Percentiles rank a stretch among this genome's conserved stretches.
These are phyloP conservation scores for Aspergillus sergii DNA, from an alignment of 2,329 filamentous ascomycete genomes.

Conservation along the genomic window DNA sequence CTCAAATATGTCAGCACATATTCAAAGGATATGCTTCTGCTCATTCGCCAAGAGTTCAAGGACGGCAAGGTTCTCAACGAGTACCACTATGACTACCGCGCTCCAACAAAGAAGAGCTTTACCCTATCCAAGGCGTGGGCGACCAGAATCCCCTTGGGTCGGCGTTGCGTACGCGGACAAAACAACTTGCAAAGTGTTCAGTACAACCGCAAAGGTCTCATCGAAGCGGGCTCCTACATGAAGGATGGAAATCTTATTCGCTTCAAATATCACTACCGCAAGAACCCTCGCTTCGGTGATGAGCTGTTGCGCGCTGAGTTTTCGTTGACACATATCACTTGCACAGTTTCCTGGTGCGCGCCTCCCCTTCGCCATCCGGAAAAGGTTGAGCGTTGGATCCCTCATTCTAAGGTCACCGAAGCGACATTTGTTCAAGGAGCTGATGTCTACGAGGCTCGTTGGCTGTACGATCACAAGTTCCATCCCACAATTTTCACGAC, in stretches of 20 bases:
- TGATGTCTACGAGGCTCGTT: slow-evolving; percentile 56
- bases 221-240: slow-evolving; percentile 57
- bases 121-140: slow-evolving; percentile 28
- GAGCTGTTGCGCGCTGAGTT: slow-evolving; percentile 60
- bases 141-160: slow-evolving; percentile 46
- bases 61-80: slow-evolving; percentile 47
- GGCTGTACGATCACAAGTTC: slow-evolving; percentile 53
- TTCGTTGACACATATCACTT: slow-evolving; percentile 55
- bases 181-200: slow-evolving; percentile 51
- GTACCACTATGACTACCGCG: slow-evolving; percentile 53
- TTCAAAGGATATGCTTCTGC: slow-evolving; percentile 49
- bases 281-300: slow-evolving; percentile 56
- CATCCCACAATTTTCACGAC: slow-evolving; percentile 51
- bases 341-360: slow-evolving; percentile 58
- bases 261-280: slow-evolving; percentile 59
- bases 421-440: slow-evolving; percentile 57
- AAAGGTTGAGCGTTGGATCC: slow-evolving; percentile 58
- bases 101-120: slow-evolving; percentile 27
- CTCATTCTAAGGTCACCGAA: slow-evolving; percentile 57
- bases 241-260: slow-evolving; percentile 55
- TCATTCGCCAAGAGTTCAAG: slow-evolving; percentile 49
- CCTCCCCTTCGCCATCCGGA: slow-evolving; percentile 54
- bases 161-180: slow-evolving; percentile 51
- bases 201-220: slow-evolving; percentile 57
- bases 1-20: slow-evolving; percentile 54